Base-by-base conservation (phyloP, 495 filamentous ascomycete species). In the Neurospora intermedia region DNA sequence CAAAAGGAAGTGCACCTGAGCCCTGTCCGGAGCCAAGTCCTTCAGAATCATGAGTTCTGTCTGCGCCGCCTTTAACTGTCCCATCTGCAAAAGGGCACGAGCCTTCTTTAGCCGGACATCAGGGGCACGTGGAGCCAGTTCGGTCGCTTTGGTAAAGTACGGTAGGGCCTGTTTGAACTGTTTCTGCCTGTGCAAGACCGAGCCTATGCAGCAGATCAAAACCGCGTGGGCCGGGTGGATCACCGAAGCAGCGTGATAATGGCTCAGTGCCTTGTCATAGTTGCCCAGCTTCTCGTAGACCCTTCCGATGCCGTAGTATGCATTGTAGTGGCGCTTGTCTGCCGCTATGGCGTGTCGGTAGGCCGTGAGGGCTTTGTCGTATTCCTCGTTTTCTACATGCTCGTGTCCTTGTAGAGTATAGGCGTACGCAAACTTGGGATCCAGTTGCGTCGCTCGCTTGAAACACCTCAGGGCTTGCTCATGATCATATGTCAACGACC, bases 391-490 rank as follows among this genome's bases (percentile, higher is more conserved):
- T 31, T 91, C 87, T n/a, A 98, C 91, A 80, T 97, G 93, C 79
- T 99, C 96, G 78, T 99, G 96, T 2, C 96, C 96, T 78, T 98
- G 95, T 10, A 99, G 84, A 1, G 96, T 97, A 79, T 93, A 97
- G 9, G 93, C 95, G 78, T 99, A 99, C 4, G 96, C 94, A 81
- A 98, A 97, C 45, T 89, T 91, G 8, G 93, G 91, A 80, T 97
- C 88, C 9, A 98, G 84, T 80, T 96, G 93, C 1, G 93, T 97
- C 6, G 96, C 96, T 62, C 96, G 89, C 78, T 94, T 97, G 88
- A 99, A 99, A 79, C 96, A 98, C 73, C 91, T 91, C 69, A 99
- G 83, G 38, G 96, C 96, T 77, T 97, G 93, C 73, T 98, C 96
- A 77, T 97, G 96, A 76, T 99, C 96, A 38, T 92, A 89, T 73